These are phyloP conservation scores for Rhodomyrtus tomentosa DNA, from an alignment of 345 rosid species.

Conservation along the genomic window DNA sequence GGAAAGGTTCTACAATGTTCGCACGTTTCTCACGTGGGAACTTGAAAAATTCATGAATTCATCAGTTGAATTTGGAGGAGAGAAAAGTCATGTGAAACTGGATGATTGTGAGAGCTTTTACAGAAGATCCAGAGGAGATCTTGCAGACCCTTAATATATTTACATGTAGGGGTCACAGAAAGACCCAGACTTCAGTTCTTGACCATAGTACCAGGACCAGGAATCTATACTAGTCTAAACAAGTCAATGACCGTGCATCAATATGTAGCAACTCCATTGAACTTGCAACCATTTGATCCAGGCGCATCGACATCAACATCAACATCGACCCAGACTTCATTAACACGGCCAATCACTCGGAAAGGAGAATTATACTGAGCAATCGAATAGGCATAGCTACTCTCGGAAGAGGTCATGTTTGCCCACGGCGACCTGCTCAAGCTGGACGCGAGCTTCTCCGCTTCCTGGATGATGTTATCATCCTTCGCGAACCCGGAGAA, in stretches of 20 bases:
- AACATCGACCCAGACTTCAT: slow-evolving; percentile 67
- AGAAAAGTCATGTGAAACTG: neutral
- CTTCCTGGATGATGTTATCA: slow-evolving; percentile 27
- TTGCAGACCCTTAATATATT: neutral
- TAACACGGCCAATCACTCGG: slow-evolving; percentile 37
- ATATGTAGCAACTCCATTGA: slow-evolving; percentile 18
- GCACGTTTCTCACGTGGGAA: neutral
- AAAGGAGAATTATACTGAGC: slow-evolving; percentile 61
- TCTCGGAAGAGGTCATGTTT: slow-evolving; percentile 17
- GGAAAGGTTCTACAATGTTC: neutral
- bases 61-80: neutral
- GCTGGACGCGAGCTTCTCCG: slow-evolving; percentile 40
- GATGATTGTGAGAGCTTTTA: neutral
- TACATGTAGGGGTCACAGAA: neutral
- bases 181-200: neutral
- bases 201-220: neutral
- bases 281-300: slow-evolving; percentile 8
- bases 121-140: neutral
- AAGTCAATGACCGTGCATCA: slow-evolving; percentile 4
- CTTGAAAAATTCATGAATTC: neutral
- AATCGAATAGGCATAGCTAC: slow-evolving; percentile 41
- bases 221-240: neutral
- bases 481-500: slow-evolving; percentile 60
- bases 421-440: slow-evolving; percentile 49
- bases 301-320: slow-evolving; percentile 40